These are phyloP conservation scores for Pseudogymnoascus sp. DNA, from an alignment of 2,329 filamentous ascomycete genomes.

Conservation along the genomic window DNA sequence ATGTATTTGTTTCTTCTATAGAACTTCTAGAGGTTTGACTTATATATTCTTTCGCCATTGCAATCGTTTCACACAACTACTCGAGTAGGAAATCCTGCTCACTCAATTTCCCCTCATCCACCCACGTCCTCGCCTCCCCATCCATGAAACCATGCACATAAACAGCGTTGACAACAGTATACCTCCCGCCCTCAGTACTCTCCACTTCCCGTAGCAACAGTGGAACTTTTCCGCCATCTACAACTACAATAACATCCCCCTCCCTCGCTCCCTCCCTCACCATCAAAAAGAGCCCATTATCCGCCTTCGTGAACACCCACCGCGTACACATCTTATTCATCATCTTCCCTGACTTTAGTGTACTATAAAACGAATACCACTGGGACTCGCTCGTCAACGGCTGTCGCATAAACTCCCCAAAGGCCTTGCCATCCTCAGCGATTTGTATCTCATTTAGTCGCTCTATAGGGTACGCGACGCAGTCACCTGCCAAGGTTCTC, in stretches of 20 bases:
- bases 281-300: constrained; percentile 9
- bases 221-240: constrained; percentile 7
- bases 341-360: neutral
- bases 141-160: neutral
- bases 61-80: neutral
- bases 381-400: neutral
- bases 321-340: neutral
- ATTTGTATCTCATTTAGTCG: neutral
- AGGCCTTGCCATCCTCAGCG: neutral
- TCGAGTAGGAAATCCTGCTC: neutral
- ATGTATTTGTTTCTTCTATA: neutral
- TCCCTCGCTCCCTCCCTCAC: neutral
- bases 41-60: neutral
- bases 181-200: neutral
- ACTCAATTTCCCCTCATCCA: neutral
- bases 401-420: neutral
- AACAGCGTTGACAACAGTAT: neutral
- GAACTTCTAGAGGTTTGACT: neutral
- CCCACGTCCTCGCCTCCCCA: neutral
- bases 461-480: constrained; percentile 14
- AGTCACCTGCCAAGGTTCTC: constrained; percentile 16
- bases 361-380: neutral
- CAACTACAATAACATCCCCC: constrained; percentile 3
- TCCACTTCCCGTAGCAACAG: neutral
- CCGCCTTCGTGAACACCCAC: constrained; percentile 4